Evolutionary conservation across 1,284 basidiomycete genomes (phyloP).

Genomic region (Rhodotorula sp.): DNA sequence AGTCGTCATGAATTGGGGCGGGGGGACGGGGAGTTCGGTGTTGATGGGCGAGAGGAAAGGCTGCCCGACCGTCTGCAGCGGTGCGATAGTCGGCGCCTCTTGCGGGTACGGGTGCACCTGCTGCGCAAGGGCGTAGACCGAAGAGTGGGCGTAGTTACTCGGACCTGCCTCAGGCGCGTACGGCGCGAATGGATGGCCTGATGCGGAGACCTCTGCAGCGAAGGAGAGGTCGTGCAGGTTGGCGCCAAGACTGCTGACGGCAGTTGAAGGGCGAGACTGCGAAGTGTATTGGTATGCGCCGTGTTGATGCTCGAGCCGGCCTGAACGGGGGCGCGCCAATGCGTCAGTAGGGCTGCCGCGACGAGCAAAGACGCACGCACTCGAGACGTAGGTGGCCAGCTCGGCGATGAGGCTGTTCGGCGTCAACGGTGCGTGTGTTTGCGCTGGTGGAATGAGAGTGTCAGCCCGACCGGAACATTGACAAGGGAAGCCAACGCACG

Average conservation of each 20-base stretch:
- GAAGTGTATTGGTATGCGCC: background rate
- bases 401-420: background rate
- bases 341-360: background rate
- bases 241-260: constrained; percentile 1
- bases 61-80: background rate
- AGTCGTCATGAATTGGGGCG: background rate
- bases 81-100: background rate
- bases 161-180: background rate
- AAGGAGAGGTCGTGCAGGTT: background rate
- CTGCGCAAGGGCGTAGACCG: background rate
- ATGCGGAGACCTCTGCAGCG: background rate
- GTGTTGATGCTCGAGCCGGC: background rate
- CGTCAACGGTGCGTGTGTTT: background rate
- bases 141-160: background rate
- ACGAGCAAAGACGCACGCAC: background rate
- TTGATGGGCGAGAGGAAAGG: background rate
- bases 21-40: background rate
- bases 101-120: background rate
- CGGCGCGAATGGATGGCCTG: background rate
- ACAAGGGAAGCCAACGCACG: background rate
- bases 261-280: background rate
- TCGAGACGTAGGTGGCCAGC: background rate
- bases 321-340: background rate
- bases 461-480: background rate
- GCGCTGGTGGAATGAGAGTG: background rate